A percentile compares a stretch with the other conserved stretches of the same genome.
phyloP scores from a whole-genome alignment of 2,329 filamentous ascomycete genomes.

The Microascus cirrosus region DNA sequence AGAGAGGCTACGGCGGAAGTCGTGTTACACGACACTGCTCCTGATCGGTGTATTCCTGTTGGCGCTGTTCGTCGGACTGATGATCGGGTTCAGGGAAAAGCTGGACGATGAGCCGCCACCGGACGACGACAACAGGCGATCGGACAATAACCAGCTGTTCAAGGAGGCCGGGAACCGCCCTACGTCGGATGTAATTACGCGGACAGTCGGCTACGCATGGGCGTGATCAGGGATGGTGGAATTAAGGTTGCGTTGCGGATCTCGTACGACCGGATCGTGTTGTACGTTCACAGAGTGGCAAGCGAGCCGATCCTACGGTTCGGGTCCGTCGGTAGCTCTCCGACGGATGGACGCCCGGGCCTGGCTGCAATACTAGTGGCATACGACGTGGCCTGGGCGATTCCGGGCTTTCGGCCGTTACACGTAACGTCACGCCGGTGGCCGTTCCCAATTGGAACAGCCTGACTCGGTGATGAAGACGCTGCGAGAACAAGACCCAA shows the following conservation, averaged over 20 bases:
- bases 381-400: no score
- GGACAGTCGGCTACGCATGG: background rate
- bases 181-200: background rate
- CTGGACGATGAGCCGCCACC: background rate
- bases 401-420: no score
- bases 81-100: constrained; percentile 5
- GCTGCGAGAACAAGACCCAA: no score
- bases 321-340: no score
- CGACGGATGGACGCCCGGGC: no score
- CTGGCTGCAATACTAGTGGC: no score
- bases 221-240: background rate
- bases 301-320: no score
- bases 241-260: background rate
- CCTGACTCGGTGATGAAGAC: no score
- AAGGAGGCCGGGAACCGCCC: background rate
- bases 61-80: constrained; percentile 1
- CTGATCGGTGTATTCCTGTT: constrained; percentile 2
- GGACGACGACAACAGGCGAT: background rate
- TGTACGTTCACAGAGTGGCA: background rate
- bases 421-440: no score
- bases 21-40: background rate
- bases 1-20: background rate
- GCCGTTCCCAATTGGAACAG: no score
- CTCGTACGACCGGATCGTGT: background rate
- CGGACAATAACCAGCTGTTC: background rate